A percentile compares a stretch with the other conserved stretches of the same genome.
These are phyloP conservation scores for Heliamphora ciliata DNA, from an alignment of 179 eudicot genomes.

Conservation along the genomic window DNA sequence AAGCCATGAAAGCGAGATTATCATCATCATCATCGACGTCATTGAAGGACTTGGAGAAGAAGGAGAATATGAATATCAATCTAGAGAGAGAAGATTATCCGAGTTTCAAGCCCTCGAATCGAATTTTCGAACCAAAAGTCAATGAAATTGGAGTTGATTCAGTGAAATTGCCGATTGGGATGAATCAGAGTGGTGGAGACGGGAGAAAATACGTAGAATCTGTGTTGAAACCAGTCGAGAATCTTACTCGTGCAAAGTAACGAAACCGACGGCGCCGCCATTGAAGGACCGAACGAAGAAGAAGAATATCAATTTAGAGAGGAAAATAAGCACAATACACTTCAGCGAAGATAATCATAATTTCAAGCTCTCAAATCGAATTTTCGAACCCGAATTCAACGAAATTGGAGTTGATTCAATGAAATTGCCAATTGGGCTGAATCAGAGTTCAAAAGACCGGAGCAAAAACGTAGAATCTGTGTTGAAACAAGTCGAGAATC, in stretches of 20 bases:
- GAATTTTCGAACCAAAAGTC: too few species aligned
- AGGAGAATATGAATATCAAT: conserved; percentile 9
- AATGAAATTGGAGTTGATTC: too few species aligned
- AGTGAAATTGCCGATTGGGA: neutral
- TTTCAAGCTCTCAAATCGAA: too few species aligned
- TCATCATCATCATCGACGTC: neutral
- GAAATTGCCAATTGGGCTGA: neutral
- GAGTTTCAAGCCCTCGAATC: too few species aligned
- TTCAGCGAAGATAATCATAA: neutral
- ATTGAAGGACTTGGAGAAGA: conserved; percentile 15
- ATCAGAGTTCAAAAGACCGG: conserved; percentile 22
- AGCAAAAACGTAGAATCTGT: conserved; percentile 31
- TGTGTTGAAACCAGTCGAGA: neutral
- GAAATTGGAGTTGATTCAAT: too few species aligned
- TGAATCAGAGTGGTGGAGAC: conserved; percentile 19
- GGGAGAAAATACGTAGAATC: conserved; percentile 28
- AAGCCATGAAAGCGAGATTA: neutral
- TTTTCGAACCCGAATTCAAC: too few species aligned
- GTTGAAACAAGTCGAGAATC: conserved; percentile 43
- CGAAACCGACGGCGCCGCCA: conserved; percentile 5
- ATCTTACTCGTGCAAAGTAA: neutral
- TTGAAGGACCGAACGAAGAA: conserved; percentile 18
- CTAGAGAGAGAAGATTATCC: too few species aligned
- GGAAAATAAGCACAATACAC: neutral
- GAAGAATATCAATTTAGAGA: conserved; percentile 7